Conservation (phyloP, 192 early-diverging fungal species). For the Backusella luteola region DNA sequence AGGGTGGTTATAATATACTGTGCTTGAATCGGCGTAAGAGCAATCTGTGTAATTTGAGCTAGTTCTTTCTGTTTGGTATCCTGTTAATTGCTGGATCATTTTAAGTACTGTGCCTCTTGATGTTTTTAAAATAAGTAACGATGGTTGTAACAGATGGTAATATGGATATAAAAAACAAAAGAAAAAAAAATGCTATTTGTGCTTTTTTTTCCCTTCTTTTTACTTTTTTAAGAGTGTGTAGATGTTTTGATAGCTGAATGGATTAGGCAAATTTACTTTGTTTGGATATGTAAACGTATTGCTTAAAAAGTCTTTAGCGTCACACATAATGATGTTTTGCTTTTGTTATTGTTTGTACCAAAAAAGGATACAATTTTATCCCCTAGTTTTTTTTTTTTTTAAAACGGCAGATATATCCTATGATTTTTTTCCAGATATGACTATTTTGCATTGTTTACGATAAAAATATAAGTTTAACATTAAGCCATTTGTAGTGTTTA, state of each 20-base stretch:
- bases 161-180: background rate
- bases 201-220: background rate
- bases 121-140: background rate
- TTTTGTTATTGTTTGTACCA: background rate
- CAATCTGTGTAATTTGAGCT: background rate
- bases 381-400: background rate
- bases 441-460: background rate
- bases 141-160: background rate
- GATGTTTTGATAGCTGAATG: background rate
- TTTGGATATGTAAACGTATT: conserved; percentile 15
- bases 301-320: background rate
- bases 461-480: background rate
- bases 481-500: background rate
- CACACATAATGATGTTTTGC: background rate
- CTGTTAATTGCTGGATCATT: background rate
- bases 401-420: background rate
- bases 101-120: background rate
- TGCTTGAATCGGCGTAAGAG: background rate
- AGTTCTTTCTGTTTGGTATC: background rate
- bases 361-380: background rate
- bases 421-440: background rate
- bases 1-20: background rate
- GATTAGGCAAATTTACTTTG: conserved; percentile 9
- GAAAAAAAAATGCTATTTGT: background rate
- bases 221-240: background rate